Evolutionary conservation across 495 filamentous ascomycete species (phyloP), one percentile per base, ranked within the genome.

Genomic region (Geopyxis carbonaria): DNA sequence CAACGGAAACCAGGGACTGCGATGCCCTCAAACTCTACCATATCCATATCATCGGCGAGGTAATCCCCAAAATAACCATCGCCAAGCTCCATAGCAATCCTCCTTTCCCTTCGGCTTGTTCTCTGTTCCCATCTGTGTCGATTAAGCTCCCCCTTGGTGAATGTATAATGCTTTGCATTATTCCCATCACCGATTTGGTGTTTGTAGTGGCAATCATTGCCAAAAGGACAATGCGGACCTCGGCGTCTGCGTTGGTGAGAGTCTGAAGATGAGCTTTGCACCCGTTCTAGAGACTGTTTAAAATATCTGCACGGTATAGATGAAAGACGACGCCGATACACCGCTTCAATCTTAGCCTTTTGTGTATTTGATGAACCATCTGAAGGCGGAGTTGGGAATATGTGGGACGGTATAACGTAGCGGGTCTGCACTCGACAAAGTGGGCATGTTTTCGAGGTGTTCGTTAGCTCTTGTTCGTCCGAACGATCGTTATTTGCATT

Each of bases 221-320:
- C 55, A 30, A 59, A 59, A n/a, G 50, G 48, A 34, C 56, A 59
- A 10, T 45, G 45, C 4, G 51, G 56, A 5, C 18, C 24, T 25
- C 18, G 14, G 19, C 24, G 29, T 16, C 34, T 21, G 14, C 33
- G 15, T 1, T 27, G 33, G n/a, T 37, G 31, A 19, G 41, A n/a
- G 11, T 40, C 44, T 4, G 24, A 24, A 15, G 42, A 32, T 31
- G 33, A 36, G 25, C 22, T 32, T 5, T 30, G 28, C 1, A 15
- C 9, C 11, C 30, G n/a, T 35, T 10, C 5, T 15, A 53, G 38
- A 0, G 50, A 53, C 14, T 46, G 32, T 18, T 51, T 38, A 24
- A 59, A 59, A 39, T 59, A 56, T 15, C 48, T 45, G 22, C 56
- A 59, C 15, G 48, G 48, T 15, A 59, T 53, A 13, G 45, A 50